Evolutionary conservation across 2,329 filamentous ascomycete species (phyloP).

Genomic region (Botrytis porri): DNA sequence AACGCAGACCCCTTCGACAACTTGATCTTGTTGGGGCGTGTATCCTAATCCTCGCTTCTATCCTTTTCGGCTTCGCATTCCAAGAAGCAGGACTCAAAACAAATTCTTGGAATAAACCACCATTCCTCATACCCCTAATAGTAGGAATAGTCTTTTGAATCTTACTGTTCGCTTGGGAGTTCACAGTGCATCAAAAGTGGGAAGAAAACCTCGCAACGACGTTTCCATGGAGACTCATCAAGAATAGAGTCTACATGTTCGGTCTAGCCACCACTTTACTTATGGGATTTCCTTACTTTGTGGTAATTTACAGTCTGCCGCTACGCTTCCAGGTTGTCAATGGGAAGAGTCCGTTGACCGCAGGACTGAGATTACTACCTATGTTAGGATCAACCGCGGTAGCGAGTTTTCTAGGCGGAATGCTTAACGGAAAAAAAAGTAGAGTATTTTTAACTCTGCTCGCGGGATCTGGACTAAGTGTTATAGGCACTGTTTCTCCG

Average conservation of each 20-base stretch:
- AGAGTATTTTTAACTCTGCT: neutral
- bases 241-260: constrained; percentile 25
- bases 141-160: constrained; percentile 41
- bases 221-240: constrained; percentile 28
- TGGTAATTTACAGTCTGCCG: constrained; percentile 56
- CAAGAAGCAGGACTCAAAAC: constrained; percentile 40
- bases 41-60: constrained; percentile 52
- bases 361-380: constrained; percentile 57
- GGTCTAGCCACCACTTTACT: constrained; percentile 49
- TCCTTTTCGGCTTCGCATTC: constrained; percentile 57
- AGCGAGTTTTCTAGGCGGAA: constrained; percentile 35
- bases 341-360: constrained; percentile 49
- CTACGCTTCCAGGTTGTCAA: constrained; percentile 61
- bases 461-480: neutral
- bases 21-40: constrained; percentile 54
- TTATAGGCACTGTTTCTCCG: neutral
- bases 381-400: constrained; percentile 56
- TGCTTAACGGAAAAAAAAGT: neutral
- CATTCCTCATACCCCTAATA: constrained; percentile 45
- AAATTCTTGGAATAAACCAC: constrained; percentile 42
- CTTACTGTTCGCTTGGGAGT: constrained; percentile 43
- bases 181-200: constrained; percentile 36
- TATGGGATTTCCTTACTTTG: constrained; percentile 56
- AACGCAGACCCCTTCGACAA: constrained; percentile 41
- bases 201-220: constrained; percentile 24